Evolutionary conservation across 305 asterid genomes (phyloP), one percentile per base, ranked within the genome.

Genomic region (Fraxinus sp.): DNA sequence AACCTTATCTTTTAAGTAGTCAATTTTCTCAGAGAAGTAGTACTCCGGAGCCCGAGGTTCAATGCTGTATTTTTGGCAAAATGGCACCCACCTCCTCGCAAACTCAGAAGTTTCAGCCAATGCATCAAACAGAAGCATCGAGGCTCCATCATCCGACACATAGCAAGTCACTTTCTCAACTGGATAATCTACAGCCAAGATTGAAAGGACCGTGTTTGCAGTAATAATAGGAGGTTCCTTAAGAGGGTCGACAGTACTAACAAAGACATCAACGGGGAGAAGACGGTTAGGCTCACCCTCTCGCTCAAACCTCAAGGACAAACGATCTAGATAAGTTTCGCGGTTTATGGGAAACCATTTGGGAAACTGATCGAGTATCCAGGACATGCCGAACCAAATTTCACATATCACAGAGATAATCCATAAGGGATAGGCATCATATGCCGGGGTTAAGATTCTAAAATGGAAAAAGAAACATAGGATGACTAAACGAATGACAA

Each of bases 291-390:
- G 90, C 81, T 91, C 94, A 0, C 95, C 97, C 37, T 91, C 98
- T 2, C 95, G 89, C 78, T 92, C 98, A 32, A 91, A 94, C 78
- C 98, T 87, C 88, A 94, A 71, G 28, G 95, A 70, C 41, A 94
- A 91, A 14, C 98, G 95, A 74, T 94, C 98, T 10, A 94, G 91
- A 78, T 94, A 94, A 13, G 98, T 94, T 83, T 94, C 97, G 0
- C 95, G 93, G 84, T 89, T 94, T 57, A 92, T 91, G 26, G 98
- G 98, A 55, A 57, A 49, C 98, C 98, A 94, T 84, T 94, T 94
- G 79, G 98, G 98, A 87, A 94, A 94, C 75, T 94, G 97, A 83
- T 94, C 97, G 1, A 94, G 97, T 62, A 94, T 94, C 98, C 98
- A 94, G 7, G 98, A 92, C 7, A 94, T 33, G 10, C 92, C 98